Evolutionary conservation across 495 filamentous ascomycete genomes (phyloP).

Genomic region (Amorphotheca resinae): DNA sequence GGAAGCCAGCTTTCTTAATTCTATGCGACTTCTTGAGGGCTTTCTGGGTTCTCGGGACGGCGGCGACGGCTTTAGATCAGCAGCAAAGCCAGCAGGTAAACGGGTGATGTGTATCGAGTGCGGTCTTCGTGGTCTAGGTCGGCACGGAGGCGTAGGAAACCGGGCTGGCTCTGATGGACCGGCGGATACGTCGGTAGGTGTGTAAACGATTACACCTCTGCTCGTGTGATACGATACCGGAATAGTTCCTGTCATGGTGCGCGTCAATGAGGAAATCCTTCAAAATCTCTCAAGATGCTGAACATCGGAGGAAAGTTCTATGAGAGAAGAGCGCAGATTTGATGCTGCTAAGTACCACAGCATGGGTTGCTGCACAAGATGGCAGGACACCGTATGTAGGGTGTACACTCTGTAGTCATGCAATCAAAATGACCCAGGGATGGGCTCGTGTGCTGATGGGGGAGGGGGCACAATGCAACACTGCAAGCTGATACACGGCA

Average conservation of each 20-base stretch:
- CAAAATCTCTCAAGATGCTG: neutral
- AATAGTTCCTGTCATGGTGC: slow-evolving; percentile 13
- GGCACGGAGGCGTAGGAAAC: slow-evolving; percentile 34
- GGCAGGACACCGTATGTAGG: too few species aligned
- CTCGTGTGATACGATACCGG: slow-evolving; percentile 8
- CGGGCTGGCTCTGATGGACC: slow-evolving; percentile 5
- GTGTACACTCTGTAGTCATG: too few species aligned
- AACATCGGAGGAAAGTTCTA: neutral
- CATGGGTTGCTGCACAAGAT: neutral
- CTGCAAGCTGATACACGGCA: neutral
- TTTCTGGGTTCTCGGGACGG: slow-evolving; percentile 18
- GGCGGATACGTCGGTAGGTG: slow-evolving; percentile 1
- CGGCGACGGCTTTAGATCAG: slow-evolving; percentile 32
- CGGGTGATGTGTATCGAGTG: slow-evolving; percentile 45
- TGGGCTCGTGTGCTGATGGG: neutral
- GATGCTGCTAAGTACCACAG: neutral
- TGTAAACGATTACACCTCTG: slow-evolving; percentile 15
- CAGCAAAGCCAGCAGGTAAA: slow-evolving; percentile 37
- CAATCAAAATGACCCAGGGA: slow-evolving; percentile 7
- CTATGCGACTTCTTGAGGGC: slow-evolving; percentile 15
- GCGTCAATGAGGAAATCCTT: slow-evolving; percentile 5
- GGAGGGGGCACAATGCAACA: too few species aligned
- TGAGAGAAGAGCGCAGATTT: neutral
- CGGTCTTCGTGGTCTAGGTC: slow-evolving; percentile 36
- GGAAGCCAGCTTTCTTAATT: slow-evolving; percentile 26